Percentiles rank a stretch among this genome's conserved stretches.
Evolutionary conservation across 257 asterid species (phyloP).

Genomic region (Verbena officinalis): DNA sequence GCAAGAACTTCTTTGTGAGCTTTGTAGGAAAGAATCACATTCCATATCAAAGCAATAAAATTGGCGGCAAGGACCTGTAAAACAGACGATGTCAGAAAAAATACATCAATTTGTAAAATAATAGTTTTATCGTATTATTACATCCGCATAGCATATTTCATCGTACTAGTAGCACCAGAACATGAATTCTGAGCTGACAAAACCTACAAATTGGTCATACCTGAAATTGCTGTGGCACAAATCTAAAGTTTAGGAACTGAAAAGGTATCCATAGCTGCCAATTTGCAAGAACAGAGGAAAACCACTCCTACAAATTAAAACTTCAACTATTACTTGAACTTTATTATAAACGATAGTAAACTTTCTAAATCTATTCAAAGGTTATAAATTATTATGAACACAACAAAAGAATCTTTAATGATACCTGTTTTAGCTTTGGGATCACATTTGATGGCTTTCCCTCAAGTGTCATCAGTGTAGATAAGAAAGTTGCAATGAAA

Average conservation of each 20-base stretch:
- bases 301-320: constrained; percentile 67
- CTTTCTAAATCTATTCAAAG: not conserved
- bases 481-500: constrained; percentile 68
- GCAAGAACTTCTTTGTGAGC: constrained; percentile 78
- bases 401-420: not conserved
- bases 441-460: constrained; percentile 66
- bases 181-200: too few relatives aligned
- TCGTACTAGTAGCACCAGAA: too few relatives aligned
- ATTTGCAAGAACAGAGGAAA: constrained; percentile 85
- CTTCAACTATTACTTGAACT: not conserved
- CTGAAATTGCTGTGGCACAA: constrained; percentile 97
- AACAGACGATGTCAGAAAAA: not conserved
- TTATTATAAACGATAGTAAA: not conserved
- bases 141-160: too few relatives aligned
- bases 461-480: constrained; percentile 68
- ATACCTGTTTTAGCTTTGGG: constrained; percentile 89
- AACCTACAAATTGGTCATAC: constrained; percentile 41
- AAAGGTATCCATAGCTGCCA: constrained; percentile 99
- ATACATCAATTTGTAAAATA: constrained; percentile 4
- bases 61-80: constrained; percentile 92
- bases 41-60: constrained; percentile 75
- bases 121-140: not conserved
- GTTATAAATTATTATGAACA: not conserved
- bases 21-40: constrained; percentile 82
- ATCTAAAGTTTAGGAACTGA: constrained; percentile 90